Evolutionary conservation across 2,329 filamentous ascomycete species (phyloP), one percentile per base, ranked within the genome.

Genomic region (Fusarium falciforme): DNA sequence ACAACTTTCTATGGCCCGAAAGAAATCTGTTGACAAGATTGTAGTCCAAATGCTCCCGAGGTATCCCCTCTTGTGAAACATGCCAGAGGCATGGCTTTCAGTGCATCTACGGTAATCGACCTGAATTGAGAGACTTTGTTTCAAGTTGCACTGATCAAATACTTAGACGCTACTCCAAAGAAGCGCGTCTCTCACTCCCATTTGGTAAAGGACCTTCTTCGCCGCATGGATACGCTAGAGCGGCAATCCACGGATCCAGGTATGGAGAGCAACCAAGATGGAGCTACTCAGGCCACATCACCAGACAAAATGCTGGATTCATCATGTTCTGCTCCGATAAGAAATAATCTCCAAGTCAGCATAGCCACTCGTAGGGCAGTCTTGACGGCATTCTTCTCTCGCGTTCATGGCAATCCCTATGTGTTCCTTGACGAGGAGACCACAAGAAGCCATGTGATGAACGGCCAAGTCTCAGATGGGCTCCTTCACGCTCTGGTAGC

Each of bases 41-140:
- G 3, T 27, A 72, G 69, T 66, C 66, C 8, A 72, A 72, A 60
- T 72, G 69, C 47, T 72, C 69, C 5, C 59, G 69, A 17, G 61
- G 25, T 16, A n/a, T 72, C 14, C 69, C 69, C 3, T 61, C 27
- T 3, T 72, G 69, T 35, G 69, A 72, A 35, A 52, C 69, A 20
- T 72, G 69, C 16, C 52, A 59, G 5, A 61, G 69, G 17, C 66
- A 70, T 29, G 63, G 63, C 11, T 61, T 70, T 40, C 59, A 66
- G 38, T 72, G 69, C 29, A 31, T 72, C 20, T 71, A 72, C 20
- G 67, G 69, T 69, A 69, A 36, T 11, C 16, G 17, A 3, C n/a
- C 12, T 16, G 1, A 27, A 20, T 20, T 2, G 14, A 16, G 25
- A 17, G 11, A 4, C 10, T 10, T 4, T 14, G 29, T 6, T 7